Base-by-base conservation (phyloP, 257 asterid species). In the Phtheirospermum japonicum region DNA sequence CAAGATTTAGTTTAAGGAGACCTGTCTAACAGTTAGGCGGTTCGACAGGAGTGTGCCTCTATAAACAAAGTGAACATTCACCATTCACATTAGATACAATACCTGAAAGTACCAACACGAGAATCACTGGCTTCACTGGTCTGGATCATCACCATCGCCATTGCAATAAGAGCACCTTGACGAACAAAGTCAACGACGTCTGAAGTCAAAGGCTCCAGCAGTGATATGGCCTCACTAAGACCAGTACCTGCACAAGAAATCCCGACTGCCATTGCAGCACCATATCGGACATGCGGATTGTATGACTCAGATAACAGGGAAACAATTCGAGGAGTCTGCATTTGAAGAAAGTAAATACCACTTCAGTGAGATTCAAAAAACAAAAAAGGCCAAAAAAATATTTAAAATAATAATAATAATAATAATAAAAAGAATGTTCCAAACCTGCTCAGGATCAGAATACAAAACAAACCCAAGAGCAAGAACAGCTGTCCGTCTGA, bases 141-240 rank as follows among this genome's bases (percentile, higher is more conserved):
- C 80, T 93, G 99, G 48, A 93, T 81, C 99, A 93, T 87, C 55
- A 93, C 99, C 99, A 93, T 93, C 10, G 99, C 96, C 97, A 93
- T 89, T 18, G 99, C 95, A 70, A 93, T 85, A 62, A 93, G 88
- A 74, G 97, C 99, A 57, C 99, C 99, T 81, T 93, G 99, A 57
- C 99, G 97, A 61, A 93, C 99, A 79, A 93, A 93, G 76, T 89
- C 99, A 28, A 87, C 95, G 5, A 87, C 97, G 75, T 93, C 99
- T 48, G 92, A 87, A 5, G 95, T 89, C 85, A 93, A 74, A 67
- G 99, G 99, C 84, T 85, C 95, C 18, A 93, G 83, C 86, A 93
- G 57, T 28, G 97, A 89, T 76, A 93, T 85, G 75, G 99, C 99
- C 80, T 89, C 97, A 34, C 95, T 82, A 72, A 93, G 78, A 62